Conservation (phyloP, 148 eudicot genomes). For the Fagopyrum homotropicum region DNA sequence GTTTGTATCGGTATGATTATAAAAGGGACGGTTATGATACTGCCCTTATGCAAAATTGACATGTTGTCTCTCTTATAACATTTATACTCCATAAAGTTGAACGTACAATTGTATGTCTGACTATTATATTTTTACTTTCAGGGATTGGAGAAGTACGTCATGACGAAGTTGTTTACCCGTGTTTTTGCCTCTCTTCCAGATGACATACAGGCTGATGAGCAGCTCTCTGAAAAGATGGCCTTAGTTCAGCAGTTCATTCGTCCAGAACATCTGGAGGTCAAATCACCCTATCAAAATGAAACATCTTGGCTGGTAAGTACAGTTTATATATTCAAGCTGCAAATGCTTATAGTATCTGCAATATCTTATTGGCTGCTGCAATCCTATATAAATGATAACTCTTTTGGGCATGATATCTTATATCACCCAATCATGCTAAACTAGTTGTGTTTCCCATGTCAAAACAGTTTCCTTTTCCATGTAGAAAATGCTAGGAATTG, state of each 20-base stretch:
- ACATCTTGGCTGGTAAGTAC: slow-evolving; percentile 93
- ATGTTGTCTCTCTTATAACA: neutral
- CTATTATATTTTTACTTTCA: slow-evolving; percentile 26
- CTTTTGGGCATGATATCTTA: neutral
- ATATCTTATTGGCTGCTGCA: neutral
- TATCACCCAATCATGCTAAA: too few species aligned
- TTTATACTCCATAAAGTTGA: neutral
- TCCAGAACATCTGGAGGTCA: slow-evolving; percentile 85
- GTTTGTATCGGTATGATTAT: neutral
- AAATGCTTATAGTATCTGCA: neutral
- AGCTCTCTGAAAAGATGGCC: slow-evolving; percentile 73
- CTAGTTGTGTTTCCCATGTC: neutral
- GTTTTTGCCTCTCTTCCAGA: slow-evolving; percentile 78
- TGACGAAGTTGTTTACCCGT: slow-evolving; percentile 83
- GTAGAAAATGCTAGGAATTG: neutral
- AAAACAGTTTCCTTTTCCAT: neutral
- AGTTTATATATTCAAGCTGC: neutral
- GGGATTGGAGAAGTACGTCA: slow-evolving; percentile 95
- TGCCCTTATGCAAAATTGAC: neutral
- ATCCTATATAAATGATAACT: neutral
- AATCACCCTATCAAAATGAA: slow-evolving; percentile 76
- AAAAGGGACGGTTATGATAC: neutral
- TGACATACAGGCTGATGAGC: slow-evolving; percentile 65
- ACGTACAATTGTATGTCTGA: neutral
- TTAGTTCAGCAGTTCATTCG: slow-evolving; percentile 81